phyloP scores from a whole-genome alignment of 1,284 basidiomycete species.

The Microstroma glucosiphilum region DNA sequence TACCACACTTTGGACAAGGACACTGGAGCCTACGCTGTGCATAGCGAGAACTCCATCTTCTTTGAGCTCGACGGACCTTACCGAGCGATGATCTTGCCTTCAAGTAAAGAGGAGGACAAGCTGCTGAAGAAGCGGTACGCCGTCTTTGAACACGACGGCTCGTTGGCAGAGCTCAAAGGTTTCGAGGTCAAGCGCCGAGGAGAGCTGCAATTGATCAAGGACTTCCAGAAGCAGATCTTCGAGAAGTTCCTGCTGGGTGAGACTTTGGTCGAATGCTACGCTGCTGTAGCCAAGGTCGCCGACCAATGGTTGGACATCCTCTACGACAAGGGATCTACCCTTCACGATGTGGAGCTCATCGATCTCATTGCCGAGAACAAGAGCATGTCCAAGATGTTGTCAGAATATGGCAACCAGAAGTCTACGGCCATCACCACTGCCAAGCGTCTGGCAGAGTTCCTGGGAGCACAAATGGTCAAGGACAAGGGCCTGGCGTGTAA shows the following conservation, averaged over 20 bases:
- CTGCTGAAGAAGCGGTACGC: slow-evolving; percentile 98
- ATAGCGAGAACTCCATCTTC: slow-evolving; percentile 99
- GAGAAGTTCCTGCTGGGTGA: slow-evolving; percentile 90
- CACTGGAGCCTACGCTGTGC: slow-evolving; percentile 75
- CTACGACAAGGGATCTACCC: slow-evolving; percentile 73
- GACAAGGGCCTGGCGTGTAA: slow-evolving; percentile 98
- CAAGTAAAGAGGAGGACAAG: slow-evolving; percentile 99
- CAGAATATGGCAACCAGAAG: slow-evolving; percentile 93
- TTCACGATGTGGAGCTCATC: slow-evolving; percentile 86
- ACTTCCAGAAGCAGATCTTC: slow-evolving; percentile 98
- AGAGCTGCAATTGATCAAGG: slow-evolving; percentile 97
- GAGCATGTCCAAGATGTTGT: slow-evolving; percentile 93
- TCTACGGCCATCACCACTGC: slow-evolving; percentile 98
- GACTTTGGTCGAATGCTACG: slow-evolving; percentile 91
- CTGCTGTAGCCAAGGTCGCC: slow-evolving; percentile 84
- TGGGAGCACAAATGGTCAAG: slow-evolving; percentile 98
- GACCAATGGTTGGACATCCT: slow-evolving; percentile 97
- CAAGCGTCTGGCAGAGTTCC: slow-evolving; percentile 86
- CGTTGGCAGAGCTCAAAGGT: slow-evolving; percentile 92
- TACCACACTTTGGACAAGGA: slow-evolving; percentile 87
- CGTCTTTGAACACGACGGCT: slow-evolving; percentile 98
- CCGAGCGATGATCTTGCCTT: slow-evolving; percentile 97
- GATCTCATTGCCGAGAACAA: slow-evolving; percentile 98
- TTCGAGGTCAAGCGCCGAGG: slow-evolving; percentile 98
- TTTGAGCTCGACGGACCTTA: slow-evolving; percentile 99